These are phyloP conservation scores for Trichoderma citrinoviride DNA, from an alignment of 2,329 filamentous ascomycete species.

Conservation along the genomic window DNA sequence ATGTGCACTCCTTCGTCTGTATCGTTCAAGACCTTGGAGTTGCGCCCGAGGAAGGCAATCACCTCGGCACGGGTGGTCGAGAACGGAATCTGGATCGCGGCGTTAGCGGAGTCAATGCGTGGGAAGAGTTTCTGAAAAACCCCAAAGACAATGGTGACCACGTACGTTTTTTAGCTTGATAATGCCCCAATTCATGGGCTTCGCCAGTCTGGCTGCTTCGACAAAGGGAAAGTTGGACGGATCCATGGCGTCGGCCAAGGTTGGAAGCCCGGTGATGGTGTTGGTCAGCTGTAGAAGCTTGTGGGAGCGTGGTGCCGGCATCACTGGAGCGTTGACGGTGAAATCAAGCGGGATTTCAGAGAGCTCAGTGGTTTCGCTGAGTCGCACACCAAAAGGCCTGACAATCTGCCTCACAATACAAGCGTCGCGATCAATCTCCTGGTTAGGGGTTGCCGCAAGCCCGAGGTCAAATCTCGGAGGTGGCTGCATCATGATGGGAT, in stretches of 20 bases:
- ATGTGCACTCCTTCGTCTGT: conserved; percentile 58
- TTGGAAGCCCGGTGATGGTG: conserved; percentile 36
- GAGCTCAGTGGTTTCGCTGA: background rate
- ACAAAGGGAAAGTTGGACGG: conserved; percentile 47
- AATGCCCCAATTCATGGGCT: conserved; percentile 41
- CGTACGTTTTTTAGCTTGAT: conserved; percentile 52
- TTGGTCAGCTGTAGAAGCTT: conserved; percentile 40
- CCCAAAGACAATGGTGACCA: conserved; percentile 9
- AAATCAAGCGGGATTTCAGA: conserved; percentile 2
- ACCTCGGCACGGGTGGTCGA: conserved; percentile 52
- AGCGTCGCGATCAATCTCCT: background rate
- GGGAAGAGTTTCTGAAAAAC: background rate
- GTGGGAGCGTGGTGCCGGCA: conserved; percentile 34
- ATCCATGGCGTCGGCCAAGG: conserved; percentile 36
- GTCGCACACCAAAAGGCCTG: background rate
- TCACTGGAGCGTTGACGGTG: background rate
- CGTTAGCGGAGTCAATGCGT: background rate
- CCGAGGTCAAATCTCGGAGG: conserved; percentile 41
- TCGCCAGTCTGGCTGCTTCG: conserved; percentile 36
- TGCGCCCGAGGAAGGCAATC: conserved; percentile 58
- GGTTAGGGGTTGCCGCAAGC: background rate
- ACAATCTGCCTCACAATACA: conserved; percentile 10
- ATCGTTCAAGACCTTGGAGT: conserved; percentile 54
- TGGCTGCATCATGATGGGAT: conserved; percentile 28
- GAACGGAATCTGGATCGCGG: conserved; percentile 51